phyloP scores from a whole-genome alignment of 1,284 basidiomycete genomes.

The Clitocybe nebularis region DNA sequence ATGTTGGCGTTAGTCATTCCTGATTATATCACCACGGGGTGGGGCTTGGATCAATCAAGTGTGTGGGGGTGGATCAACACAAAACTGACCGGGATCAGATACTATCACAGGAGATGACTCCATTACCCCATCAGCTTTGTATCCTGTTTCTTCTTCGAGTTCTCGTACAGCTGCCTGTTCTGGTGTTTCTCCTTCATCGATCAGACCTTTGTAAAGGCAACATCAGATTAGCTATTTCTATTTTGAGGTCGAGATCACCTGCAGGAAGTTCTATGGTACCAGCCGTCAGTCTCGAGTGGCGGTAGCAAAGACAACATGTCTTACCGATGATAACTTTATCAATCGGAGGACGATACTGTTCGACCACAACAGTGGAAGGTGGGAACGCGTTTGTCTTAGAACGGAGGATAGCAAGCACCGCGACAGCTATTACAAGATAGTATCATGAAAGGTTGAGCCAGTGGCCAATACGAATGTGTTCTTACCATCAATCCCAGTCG shows the following conservation, averaged over 20 bases:
- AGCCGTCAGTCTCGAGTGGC: background rate
- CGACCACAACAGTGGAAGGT: constrained; percentile 76
- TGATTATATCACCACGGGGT: constrained; percentile 24
- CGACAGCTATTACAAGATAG: constrained; percentile 54
- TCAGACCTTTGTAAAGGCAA: constrained; percentile 50
- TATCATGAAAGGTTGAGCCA: constrained; percentile 1
- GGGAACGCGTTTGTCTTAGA: constrained; percentile 68
- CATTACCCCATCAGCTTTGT: constrained; percentile 58
- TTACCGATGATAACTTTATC: constrained; percentile 71
- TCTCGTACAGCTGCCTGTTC: constrained; percentile 81
- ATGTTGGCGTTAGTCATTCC: constrained; percentile 84
- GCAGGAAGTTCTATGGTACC: constrained; percentile 71
- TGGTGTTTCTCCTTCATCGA: constrained; percentile 77
- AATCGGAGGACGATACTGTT: constrained; percentile 84
- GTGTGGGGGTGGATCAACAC: background rate
- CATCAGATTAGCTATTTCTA: constrained; percentile 1
- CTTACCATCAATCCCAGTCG: constrained; percentile 77
- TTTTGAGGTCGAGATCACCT: constrained; percentile 33
- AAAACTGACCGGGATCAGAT: constrained; percentile 65
- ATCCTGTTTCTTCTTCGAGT: constrained; percentile 89
- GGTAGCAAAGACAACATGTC: constrained; percentile 13
- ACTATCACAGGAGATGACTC: constrained; percentile 71
- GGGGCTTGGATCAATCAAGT: background rate
- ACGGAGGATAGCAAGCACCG: constrained; percentile 76
- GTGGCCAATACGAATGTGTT: background rate